Evolutionary conservation across 2,329 filamentous ascomycete species (phyloP).

Genomic region (Diplodia sapinea): DNA sequence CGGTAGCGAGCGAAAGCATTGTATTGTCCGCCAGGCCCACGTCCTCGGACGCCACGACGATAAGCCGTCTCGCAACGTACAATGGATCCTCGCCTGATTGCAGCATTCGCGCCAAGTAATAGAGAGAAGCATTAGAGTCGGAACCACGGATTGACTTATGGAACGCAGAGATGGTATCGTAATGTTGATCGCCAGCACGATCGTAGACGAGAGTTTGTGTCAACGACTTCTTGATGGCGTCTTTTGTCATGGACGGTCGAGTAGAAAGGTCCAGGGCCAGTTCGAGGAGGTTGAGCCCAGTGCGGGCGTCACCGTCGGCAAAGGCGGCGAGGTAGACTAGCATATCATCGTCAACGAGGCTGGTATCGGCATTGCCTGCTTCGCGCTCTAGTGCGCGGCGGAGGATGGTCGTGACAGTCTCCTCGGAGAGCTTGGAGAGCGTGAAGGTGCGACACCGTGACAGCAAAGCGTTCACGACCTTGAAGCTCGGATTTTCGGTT

Average conservation of each 20-base stretch:
- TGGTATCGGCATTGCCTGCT: constrained; percentile 47
- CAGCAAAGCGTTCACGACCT: constrained; percentile 83
- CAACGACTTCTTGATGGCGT: constrained; percentile 78
- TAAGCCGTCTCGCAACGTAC: constrained; percentile 88
- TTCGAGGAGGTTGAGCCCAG: constrained; percentile 89
- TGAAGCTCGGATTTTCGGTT: constrained; percentile 96
- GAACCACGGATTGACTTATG: constrained; percentile 93
- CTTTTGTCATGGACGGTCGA: constrained; percentile 69
- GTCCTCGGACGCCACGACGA: constrained; percentile 94
- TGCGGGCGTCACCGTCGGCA: constrained; percentile 89
- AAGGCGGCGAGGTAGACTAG: constrained; percentile 83
- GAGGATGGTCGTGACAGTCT: constrained; percentile 76
- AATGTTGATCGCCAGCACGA: constrained; percentile 92
- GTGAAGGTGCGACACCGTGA: constrained; percentile 93
- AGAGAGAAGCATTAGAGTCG: constrained; percentile 85
- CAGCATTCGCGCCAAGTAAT: constrained; percentile 95
- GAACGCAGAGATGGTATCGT: constrained; percentile 95
- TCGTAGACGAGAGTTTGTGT: constrained; percentile 96
- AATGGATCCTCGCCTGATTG: constrained; percentile 92
- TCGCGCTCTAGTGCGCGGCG: constrained; percentile 74
- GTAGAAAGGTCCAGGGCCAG: constrained; percentile 79
- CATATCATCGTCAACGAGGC: constrained; percentile 76
- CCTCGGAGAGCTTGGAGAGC: constrained; percentile 72
- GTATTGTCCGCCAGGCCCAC: constrained; percentile 87
- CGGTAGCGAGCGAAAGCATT: constrained; percentile 82